phyloP scores from a whole-genome alignment of 805 yeast genomes.

The Torulaspora maleeae region DNA sequence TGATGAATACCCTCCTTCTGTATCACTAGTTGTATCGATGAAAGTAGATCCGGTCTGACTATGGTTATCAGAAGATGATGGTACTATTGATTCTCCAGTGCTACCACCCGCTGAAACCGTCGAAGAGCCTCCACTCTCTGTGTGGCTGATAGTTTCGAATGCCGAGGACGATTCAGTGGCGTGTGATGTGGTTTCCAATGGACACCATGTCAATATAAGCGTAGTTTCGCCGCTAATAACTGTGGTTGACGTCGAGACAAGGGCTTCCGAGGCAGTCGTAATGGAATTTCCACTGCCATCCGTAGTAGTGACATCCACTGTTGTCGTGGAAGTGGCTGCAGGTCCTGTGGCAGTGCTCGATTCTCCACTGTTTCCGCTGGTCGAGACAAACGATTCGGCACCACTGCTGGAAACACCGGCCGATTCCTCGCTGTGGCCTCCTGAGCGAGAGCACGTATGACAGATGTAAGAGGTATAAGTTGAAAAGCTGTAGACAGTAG shows the following conservation, averaged over 20 bases:
- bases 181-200: slow-evolving; percentile 16
- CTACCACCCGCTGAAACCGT: background rate
- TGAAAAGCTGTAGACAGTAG: slow-evolving; percentile 8
- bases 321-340: background rate
- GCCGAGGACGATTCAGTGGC: background rate
- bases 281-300: background rate
- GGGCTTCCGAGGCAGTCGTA: slow-evolving; percentile 4
- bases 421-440: background rate
- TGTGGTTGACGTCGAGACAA: slow-evolving; percentile 14
- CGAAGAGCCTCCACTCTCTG: background rate
- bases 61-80: no score
- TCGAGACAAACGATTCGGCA: background rate
- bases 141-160: background rate
- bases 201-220: slow-evolving; percentile 38
- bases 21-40: background rate
- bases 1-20: background rate
- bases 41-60: no score
- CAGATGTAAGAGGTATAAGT: slow-evolving; percentile 14
- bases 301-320: slow-evolving; percentile 1
- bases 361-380: background rate
- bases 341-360: background rate
- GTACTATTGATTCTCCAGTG: background rate
- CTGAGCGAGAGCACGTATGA: slow-evolving; percentile 9
- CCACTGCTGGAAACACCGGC: background rate
- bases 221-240: slow-evolving; percentile 28